phyloP scores from a whole-genome alignment of 306 rosid genomes.

The Herpetospermum pedunculosum region DNA sequence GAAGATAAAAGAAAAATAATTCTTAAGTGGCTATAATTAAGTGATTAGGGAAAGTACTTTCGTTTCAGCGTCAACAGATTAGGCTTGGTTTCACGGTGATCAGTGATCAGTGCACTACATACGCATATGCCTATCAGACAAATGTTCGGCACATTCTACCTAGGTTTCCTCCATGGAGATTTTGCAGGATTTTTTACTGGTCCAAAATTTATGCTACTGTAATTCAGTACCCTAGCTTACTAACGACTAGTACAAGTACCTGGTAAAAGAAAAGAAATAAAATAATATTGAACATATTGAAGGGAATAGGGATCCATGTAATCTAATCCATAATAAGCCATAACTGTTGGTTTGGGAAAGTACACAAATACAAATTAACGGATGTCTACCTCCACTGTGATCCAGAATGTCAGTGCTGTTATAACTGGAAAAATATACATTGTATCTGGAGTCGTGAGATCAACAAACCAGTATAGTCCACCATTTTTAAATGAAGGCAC shows the following conservation, averaged over 20 bases:
- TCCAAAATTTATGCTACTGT: background rate
- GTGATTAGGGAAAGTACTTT: background rate
- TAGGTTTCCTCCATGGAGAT: background rate
- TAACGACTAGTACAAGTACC: background rate
- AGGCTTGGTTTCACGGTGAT: background rate
- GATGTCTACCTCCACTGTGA: conserved; percentile 71
- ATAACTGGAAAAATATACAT: conserved; percentile 58
- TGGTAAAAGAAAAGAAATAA: background rate
- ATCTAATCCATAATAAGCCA: background rate
- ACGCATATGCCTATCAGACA: background rate
- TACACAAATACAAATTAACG: background rate
- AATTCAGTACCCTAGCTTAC: background rate
- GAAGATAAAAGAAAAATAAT: background rate
- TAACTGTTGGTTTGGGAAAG: background rate
- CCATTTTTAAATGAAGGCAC: conserved; percentile 83
- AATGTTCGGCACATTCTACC: background rate
- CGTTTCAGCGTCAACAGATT: background rate
- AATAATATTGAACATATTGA: background rate
- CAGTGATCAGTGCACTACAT: background rate
- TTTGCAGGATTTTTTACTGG: background rate
- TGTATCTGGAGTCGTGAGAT: conserved; percentile 75
- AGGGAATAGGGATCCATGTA: background rate
- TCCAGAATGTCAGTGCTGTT: conserved; percentile 65
- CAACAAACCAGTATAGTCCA: conserved; percentile 83
- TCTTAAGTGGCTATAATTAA: background rate